Percentiles rank a stretch among this genome's conserved stretches.
phyloP scores from a whole-genome alignment of 192 early-diverging fungal genomes.

The Backusella circina region DNA sequence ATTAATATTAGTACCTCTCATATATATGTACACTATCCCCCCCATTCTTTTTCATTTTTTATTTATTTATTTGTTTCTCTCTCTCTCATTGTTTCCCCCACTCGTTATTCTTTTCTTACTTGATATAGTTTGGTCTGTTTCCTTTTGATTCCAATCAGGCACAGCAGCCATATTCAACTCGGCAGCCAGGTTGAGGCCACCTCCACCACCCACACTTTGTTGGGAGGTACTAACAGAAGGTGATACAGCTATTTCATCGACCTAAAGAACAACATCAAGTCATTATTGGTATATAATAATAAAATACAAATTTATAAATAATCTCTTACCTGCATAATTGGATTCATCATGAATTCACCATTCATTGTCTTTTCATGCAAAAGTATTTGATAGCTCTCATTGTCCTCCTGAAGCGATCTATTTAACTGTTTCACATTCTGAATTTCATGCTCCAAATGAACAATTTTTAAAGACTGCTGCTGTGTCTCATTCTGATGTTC shows the following conservation, averaged over 20 bases:
- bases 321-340: constrained; percentile 52
- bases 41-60: not conserved
- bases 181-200: not conserved
- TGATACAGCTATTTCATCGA: not conserved
- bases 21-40: not conserved
- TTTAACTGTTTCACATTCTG: constrained; percentile 63
- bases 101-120: constrained; percentile 16
- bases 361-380: constrained; percentile 79
- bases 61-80: not conserved
- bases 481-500: constrained; percentile 36
- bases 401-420: constrained; percentile 73
- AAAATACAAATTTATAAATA: not conserved
- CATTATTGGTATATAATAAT: not conserved
- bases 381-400: constrained; percentile 76
- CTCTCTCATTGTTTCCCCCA: not conserved
- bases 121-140: constrained; percentile 12
- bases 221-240: constrained; percentile 1
- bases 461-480: constrained; percentile 35
- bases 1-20: not conserved
- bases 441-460: constrained; percentile 54
- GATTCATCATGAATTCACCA: constrained; percentile 54
- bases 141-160: constrained; percentile 5
- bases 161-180: not conserved
- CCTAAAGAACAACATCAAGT: not conserved
- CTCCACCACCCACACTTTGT: constrained; percentile 30